Evolutionary conservation across 2,329 filamentous ascomycete species (phyloP), one percentile per base, ranked within the genome.

Genomic region (Cercospora berteroae): DNA sequence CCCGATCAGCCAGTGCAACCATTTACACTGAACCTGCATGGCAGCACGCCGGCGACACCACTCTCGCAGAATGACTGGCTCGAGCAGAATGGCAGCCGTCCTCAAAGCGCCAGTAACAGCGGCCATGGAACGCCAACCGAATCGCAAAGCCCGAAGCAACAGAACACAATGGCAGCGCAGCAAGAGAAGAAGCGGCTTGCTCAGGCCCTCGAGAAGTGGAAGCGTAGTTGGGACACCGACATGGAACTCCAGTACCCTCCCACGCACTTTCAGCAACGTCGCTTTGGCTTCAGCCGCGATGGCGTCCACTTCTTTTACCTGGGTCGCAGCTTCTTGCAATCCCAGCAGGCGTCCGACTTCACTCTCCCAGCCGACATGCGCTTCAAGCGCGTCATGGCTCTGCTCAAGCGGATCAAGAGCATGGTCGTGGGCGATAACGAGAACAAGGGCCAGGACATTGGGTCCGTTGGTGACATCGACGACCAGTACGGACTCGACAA

Each of bases 271-370:
- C 81, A 81, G n/a, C 85, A 85, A 60, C 83, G 84, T 58, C 86
- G 89, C 16, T 85, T 88, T 70, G 90, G 90, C 0, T 92, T 92
- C 77, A 91, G 87, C 63, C 82, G 89, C 60, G 90, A 92, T 72
- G 89, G 86, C 1, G 86, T 91, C 13, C 89, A 91, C 73, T 92
- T 89, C 76, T 92, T 89, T 80, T 92, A 88, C 84, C 82, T 92
- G 50, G 89, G 88, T 16, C 89, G 86, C 68, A 85, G 87, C 73
- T 83, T 91, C 74, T 79, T 92, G 63, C 86, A 88, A 75, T 86
- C 86, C 68, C 74, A 75, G 50, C 73, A 75, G 18, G 69, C 75
- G 8, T 70, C 71, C 20, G 85, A 89, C 74, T 82, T 87, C 73
- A 83, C 85, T 60, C 78, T 86, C 70, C 79, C 84, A 13, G 81